Percentiles rank a stretch among this genome's conserved stretches.
These are phyloP conservation scores for Forsythia viridissima DNA, from an alignment of 257 asterid genomes.

Conservation along the genomic window DNA sequence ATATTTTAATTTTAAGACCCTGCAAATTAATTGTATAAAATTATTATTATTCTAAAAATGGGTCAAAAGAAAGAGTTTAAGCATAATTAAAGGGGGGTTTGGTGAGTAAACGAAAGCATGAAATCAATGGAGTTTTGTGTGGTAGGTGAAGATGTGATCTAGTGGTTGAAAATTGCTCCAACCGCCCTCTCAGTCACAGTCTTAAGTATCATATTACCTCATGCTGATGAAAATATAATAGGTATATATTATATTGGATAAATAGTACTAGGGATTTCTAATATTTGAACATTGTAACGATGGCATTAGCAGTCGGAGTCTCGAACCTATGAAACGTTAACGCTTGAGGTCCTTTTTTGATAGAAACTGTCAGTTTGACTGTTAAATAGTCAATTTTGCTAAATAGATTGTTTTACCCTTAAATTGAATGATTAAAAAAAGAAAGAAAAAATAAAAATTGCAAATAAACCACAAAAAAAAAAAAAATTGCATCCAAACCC, in stretches of 20 bases:
- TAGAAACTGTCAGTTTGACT: too few species aligned
- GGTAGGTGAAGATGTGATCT: background rate
- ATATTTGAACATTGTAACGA: too few species aligned
- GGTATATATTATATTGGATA: background rate
- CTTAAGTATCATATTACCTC: background rate
- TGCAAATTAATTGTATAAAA: background rate
- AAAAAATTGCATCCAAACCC: too few species aligned
- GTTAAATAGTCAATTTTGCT: too few species aligned
- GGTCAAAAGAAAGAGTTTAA: background rate
- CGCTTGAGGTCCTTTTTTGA: too few species aligned
- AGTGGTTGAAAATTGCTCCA: background rate
- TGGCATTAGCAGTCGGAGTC: too few species aligned
- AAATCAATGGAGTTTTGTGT: background rate
- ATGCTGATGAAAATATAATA: background rate
- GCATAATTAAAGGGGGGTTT: background rate
- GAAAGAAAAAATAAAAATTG: too few species aligned
- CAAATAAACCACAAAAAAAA: too few species aligned
- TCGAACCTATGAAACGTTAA: too few species aligned
- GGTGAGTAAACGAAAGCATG: background rate
- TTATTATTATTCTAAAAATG: background rate
- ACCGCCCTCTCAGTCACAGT: background rate
- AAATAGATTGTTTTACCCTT: too few species aligned
- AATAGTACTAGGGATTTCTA: background rate
- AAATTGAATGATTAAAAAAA: too few species aligned
- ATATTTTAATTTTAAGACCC: too few species aligned